Evolutionary conservation across 139 green algal species (phyloP).

Genomic region (Medakamo hakoo): DNA sequence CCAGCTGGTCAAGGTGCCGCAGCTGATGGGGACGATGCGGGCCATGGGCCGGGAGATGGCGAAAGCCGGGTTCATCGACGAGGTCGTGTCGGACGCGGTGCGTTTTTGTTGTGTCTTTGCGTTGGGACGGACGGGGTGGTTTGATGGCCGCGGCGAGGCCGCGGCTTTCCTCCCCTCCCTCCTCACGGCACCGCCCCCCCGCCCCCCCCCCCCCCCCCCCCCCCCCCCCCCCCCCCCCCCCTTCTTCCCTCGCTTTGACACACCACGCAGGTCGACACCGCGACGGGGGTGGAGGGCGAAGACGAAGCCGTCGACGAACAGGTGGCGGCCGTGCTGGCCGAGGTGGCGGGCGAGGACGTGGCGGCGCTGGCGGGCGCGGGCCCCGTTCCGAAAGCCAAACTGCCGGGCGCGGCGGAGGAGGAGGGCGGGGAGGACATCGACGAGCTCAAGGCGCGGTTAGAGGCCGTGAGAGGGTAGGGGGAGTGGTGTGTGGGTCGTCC

Average conservation of each 20-base stretch:
- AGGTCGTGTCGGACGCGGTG: conserved; percentile 67
- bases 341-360: conserved; percentile 34
- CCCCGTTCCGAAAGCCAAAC: conserved; percentile 2
- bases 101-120: too few species aligned
- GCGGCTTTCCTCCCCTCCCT: too few species aligned
- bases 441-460: conserved; percentile 27
- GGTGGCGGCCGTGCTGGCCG: conserved; percentile 43
- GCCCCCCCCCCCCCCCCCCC: too few species aligned
- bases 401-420: conserved; percentile 16
- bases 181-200: too few species aligned
- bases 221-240: too few species aligned
- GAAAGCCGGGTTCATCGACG: conserved; percentile 76
- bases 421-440: conserved; percentile 25
- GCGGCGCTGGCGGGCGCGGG: conserved; percentile 17
- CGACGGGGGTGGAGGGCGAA: conserved; percentile 43
- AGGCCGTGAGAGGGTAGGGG: conserved; percentile 40
- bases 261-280: too few species aligned
- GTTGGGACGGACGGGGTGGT: too few species aligned
- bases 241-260: too few species aligned
- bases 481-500: conserved; percentile 5
- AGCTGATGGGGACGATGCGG: conserved; percentile 58
- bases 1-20: conserved; percentile 49
- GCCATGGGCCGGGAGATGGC: conserved; percentile 75
- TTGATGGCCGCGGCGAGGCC: too few species aligned
- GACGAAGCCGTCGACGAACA: conserved; percentile 58